Evolutionary conservation across 2,329 filamentous ascomycete genomes (phyloP).

Genomic region (Endoconidiophora polonica): DNA sequence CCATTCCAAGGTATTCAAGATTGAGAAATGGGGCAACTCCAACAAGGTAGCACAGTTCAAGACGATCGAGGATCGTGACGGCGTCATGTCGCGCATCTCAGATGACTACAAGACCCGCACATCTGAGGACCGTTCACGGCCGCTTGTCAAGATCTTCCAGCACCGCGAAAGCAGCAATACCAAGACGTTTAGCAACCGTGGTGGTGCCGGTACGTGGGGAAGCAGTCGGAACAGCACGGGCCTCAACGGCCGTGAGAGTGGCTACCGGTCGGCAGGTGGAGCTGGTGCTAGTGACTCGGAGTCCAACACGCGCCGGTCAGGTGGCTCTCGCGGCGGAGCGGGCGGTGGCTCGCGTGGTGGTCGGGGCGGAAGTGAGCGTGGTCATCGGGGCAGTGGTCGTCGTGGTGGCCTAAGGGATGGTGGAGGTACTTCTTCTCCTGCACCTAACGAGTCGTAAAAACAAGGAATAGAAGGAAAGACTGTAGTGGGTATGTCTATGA

Average conservation of each 20-base stretch:
- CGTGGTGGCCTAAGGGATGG: slow-evolving; percentile 43
- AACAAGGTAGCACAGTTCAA: slow-evolving; percentile 82
- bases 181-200: slow-evolving; percentile 39
- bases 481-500: not conserved
- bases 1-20: slow-evolving; percentile 58
- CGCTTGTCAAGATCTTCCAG: slow-evolving; percentile 69
- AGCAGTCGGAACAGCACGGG: slow-evolving; percentile 46
- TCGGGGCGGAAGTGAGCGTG: slow-evolving; percentile 37
- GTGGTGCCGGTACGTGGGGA: slow-evolving; percentile 51
- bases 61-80: slow-evolving; percentile 61
- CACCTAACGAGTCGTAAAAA: slow-evolving; percentile 22
- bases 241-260: slow-evolving; percentile 39
- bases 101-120: slow-evolving; percentile 59
- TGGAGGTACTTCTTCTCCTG: slow-evolving; percentile 36
- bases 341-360: slow-evolving; percentile 34
- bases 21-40: slow-evolving; percentile 62
- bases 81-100: slow-evolving; percentile 57
- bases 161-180: slow-evolving; percentile 34
- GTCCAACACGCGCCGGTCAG: slow-evolving; percentile 30
- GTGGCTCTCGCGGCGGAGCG: slow-evolving; percentile 38
- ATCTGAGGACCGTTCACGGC: slow-evolving; percentile 58
- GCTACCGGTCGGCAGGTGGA: slow-evolving; percentile 63
- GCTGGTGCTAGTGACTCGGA: slow-evolving; percentile 53
- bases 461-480: not conserved
- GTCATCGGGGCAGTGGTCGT: slow-evolving; percentile 28